Percentiles rank a stretch among this genome's conserved stretches.
Conservation (phyloP, 768 basidiomycete genomes). For the Strobilomyces echinocephalus region DNA sequence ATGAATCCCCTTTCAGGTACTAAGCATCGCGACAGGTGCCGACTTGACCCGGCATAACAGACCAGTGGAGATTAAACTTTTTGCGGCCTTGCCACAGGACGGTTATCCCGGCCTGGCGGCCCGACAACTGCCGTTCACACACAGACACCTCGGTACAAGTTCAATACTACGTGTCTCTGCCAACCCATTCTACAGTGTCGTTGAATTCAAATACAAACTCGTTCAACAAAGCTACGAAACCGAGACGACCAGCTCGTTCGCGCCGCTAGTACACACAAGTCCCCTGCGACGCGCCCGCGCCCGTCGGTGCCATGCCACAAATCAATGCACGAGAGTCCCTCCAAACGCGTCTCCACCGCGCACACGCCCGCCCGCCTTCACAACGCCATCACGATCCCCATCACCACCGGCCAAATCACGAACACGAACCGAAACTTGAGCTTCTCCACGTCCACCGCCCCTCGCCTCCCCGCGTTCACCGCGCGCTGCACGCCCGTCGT, state of each 20-base stretch:
- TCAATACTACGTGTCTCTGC: too few relatives aligned
- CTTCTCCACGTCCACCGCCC: slow-evolving; percentile 29
- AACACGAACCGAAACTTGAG: slow-evolving; percentile 46
- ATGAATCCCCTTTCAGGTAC: background rate
- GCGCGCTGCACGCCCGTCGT: slow-evolving; percentile 1
- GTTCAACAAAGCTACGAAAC: background rate
- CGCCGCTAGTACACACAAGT: background rate
- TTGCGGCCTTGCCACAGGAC: too few relatives aligned
- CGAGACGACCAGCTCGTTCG: background rate
- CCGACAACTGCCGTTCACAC: background rate
- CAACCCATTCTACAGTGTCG: too few relatives aligned
- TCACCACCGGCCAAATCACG: slow-evolving; percentile 51
- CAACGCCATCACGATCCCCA: slow-evolving; percentile 54
- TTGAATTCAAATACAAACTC: too few relatives aligned
- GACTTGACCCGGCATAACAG: too few relatives aligned
- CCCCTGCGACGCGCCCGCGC: background rate
- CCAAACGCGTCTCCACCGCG: too few relatives aligned
- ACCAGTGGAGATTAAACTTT: too few relatives aligned
- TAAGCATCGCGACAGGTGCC: background rate
- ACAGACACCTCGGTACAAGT: too few relatives aligned
- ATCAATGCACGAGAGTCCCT: background rate
- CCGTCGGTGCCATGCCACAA: background rate
- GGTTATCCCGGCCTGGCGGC: too few relatives aligned
- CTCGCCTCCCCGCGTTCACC: slow-evolving; percentile 20
- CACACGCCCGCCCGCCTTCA: slow-evolving; percentile 16